phyloP scores from a whole-genome alignment of 257 asterid genomes.

The Buddleja alternifolia region DNA sequence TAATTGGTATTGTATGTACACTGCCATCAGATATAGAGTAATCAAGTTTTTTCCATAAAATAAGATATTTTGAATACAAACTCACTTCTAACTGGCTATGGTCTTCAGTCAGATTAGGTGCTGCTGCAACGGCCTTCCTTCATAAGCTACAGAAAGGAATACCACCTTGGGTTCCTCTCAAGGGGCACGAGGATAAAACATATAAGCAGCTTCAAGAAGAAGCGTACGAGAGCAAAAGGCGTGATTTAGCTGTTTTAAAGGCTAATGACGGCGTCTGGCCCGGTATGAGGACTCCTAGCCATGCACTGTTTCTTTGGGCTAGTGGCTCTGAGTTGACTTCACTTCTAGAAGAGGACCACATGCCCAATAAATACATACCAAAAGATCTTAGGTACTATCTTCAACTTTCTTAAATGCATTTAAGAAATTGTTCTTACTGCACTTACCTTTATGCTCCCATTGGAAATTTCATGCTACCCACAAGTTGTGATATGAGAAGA shows the following conservation, averaged over 20 bases:
- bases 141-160: constrained; percentile 94
- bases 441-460: background rate
- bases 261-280: constrained; percentile 96
- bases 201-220: constrained; percentile 90
- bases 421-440: background rate
- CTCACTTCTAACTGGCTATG: constrained; percentile 19
- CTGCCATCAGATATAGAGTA: background rate
- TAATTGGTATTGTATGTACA: background rate
- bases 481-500: too few relatives aligned
- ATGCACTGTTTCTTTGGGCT: constrained; percentile 96
- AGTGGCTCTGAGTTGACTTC: constrained; percentile 94
- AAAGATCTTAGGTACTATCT: constrained; percentile 75
- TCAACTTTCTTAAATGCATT: constrained; percentile 1
- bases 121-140: constrained; percentile 85
- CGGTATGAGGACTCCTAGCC: constrained; percentile 89
- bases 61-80: background rate
- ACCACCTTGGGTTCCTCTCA: constrained; percentile 98
- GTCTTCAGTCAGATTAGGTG: constrained; percentile 82
- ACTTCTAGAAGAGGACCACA: constrained; percentile 86
- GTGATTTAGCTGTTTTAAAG: constrained; percentile 87
- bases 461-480: too few relatives aligned
- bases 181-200: constrained; percentile 84
- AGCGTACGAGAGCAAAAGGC: constrained; percentile 84
- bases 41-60: background rate
- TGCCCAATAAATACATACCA: constrained; percentile 94